Evolutionary conservation across 441 rosid species (phyloP).

Genomic region (Manihot esculenta): DNA sequence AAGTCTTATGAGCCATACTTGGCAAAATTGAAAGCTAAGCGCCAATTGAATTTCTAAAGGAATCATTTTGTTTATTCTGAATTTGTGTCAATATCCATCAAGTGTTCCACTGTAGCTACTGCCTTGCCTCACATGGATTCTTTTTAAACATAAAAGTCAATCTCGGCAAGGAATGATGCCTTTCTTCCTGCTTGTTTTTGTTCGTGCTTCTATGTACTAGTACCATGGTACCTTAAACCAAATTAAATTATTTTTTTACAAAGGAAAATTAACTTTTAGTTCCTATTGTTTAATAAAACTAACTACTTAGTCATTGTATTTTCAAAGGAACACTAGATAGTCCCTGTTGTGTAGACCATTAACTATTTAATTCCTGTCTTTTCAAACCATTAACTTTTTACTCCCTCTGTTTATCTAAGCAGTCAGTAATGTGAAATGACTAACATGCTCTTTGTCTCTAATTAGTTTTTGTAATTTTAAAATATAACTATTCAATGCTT

Average conservation of each 20-base stretch:
- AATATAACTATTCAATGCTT: too few species aligned
- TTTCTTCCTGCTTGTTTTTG: constrained; percentile 1
- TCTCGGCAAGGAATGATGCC: neutral
- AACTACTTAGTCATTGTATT: too few species aligned
- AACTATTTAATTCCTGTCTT: too few species aligned
- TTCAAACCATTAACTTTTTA: too few species aligned
- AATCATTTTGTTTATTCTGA: neutral
- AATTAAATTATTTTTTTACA: neutral
- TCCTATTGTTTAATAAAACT: too few species aligned
- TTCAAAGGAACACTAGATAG: too few species aligned
- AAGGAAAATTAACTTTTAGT: too few species aligned
- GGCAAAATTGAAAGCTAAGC: neutral
- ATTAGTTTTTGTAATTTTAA: too few species aligned
- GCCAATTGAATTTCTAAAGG: neutral
- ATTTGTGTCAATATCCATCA: neutral
- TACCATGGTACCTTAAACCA: neutral
- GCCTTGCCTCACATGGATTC: neutral
- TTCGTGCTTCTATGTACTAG: neutral
- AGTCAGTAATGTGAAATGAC: too few species aligned
- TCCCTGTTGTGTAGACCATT: too few species aligned
- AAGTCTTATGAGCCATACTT: neutral
- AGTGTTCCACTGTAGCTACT: neutral
- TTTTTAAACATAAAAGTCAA: neutral
- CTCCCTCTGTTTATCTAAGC: too few species aligned
- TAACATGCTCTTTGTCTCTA: too few species aligned